Evolutionary conservation across 805 yeast genomes (phyloP), one percentile per base, ranked within the genome.

Genomic region (Lachancea cidri): DNA sequence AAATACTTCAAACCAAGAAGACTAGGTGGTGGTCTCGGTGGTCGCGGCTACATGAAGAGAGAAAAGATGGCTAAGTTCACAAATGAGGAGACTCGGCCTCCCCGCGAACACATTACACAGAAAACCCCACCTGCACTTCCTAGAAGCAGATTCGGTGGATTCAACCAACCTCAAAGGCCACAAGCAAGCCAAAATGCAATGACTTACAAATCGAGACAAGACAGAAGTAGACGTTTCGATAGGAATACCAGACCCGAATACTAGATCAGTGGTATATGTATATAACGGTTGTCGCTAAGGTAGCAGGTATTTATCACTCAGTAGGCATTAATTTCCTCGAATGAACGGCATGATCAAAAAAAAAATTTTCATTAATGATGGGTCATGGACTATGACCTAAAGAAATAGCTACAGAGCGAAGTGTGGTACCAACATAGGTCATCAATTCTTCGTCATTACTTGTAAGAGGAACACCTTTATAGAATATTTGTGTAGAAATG

Each of bases 1-100:
- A 73, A 81, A 41, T 74, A 72, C 49, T 85, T 89, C 83, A 73
- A 71, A 41, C 93, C 94, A 0, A 58, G 83, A 51, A 60, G 91
- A 44, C 67, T 91, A 2, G 96, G 96, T 1, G 97, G 97, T 3
- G 97, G 97, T 0, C 62, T 85, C n/a, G 97, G 97, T 3, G 96
- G 96, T 1, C 69, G 93, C 41, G 78, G 79, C 38, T 80, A 80
- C 54, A 71, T 78, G 2, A 66, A 61, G 44, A 58, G 48, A 20
- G 36, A 43, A n/a, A 25, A 18, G 15, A 19, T 37, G 33, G 38
- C 40, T 17, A 41, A 33, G 17, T 19, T 37, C 17, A 36, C 33
- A 14, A 9, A 31, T 14, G 39, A 27, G 8, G 20, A 16, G 9
- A 13, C 32, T n/a, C 7, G 31, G 13, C 34, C 39, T 3, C 15